Percentiles rank a stretch among this genome's conserved stretches.
These are phyloP conservation scores for Atalantia buxifolia DNA, from an alignment of 345 rosid genomes.

Conservation along the genomic window DNA sequence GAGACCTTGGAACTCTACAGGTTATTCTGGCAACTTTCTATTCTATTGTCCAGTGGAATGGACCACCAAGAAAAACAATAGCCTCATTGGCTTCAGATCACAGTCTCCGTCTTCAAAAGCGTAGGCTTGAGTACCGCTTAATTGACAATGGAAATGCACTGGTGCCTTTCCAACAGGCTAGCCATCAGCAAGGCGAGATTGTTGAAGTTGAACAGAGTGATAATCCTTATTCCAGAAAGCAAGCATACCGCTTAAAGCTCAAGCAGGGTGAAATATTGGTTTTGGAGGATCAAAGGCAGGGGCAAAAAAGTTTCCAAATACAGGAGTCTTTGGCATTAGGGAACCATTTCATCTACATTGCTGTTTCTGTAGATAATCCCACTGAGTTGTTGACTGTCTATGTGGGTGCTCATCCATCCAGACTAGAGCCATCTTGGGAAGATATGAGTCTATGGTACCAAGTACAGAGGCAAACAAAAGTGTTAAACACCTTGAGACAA, in stretches of 20 bases:
- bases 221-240: constrained; percentile 23
- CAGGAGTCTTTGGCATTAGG: constrained; percentile 45
- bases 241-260: constrained; percentile 31
- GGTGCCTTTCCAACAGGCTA: constrained; percentile 29
- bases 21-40: constrained; percentile 51
- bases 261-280: constrained; percentile 41
- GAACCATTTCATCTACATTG: constrained; percentile 37
- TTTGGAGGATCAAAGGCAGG: constrained; percentile 46
- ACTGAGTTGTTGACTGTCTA: constrained; percentile 37
- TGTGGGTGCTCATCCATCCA: constrained; percentile 56
- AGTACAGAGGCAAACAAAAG: constrained; percentile 69
- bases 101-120: constrained; percentile 50
- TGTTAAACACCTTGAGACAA: constrained; percentile 52
- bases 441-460: constrained; percentile 69
- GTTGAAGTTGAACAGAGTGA: constrained; percentile 34
- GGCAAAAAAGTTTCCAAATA: constrained; percentile 45
- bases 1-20: constrained; percentile 57
- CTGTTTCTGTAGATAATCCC: constrained; percentile 37
- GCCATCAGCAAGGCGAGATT: constrained; percentile 43
- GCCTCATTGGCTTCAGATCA: constrained; percentile 47
- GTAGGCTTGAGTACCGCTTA: constrained; percentile 37
- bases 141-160: constrained; percentile 33
- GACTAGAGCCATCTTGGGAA: constrained; percentile 66
- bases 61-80: constrained; percentile 53
- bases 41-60: constrained; percentile 49